Evolutionary conservation across 2,329 filamentous ascomycete genomes (phyloP).

Genomic region (Botrytis fragariae): DNA sequence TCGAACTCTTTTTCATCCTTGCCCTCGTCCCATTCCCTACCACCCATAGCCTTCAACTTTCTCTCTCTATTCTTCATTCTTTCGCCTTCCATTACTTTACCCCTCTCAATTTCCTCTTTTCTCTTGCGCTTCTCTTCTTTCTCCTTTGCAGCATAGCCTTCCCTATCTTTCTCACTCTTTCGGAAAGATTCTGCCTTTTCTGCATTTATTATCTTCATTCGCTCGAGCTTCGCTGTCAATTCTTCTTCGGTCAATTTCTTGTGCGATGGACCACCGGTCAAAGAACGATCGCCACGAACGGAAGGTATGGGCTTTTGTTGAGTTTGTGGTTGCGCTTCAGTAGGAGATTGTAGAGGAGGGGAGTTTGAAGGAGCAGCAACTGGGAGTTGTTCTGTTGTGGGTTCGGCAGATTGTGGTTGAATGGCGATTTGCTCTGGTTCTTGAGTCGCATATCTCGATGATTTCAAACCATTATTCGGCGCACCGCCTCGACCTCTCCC

Average conservation of each 20-base stretch:
- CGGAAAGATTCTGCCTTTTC: conserved; percentile 59
- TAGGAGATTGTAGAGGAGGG: not conserved
- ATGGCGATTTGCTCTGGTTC: not conserved
- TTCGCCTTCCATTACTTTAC: conserved; percentile 38
- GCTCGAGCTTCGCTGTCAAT: conserved; percentile 58
- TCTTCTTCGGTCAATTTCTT: conserved; percentile 65
- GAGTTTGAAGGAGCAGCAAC: not conserved
- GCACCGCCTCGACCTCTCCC: conserved; percentile 21
- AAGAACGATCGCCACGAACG: conserved; percentile 53
- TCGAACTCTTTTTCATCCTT: conserved; percentile 38
- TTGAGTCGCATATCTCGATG: conserved; percentile 31
- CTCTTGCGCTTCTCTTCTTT: conserved; percentile 54
- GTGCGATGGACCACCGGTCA: conserved; percentile 52
- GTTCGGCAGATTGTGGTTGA: not conserved
- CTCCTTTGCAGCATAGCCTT: conserved; percentile 62
- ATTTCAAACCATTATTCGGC: conserved; percentile 25
- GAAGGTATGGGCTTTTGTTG: conserved; percentile 39
- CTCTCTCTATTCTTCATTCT: conserved; percentile 38
- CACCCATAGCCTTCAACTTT: conserved; percentile 38
- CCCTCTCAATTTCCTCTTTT: conserved; percentile 34
- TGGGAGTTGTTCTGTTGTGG: not conserved
- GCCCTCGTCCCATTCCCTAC: conserved; percentile 39
- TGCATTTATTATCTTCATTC: conserved; percentile 60
- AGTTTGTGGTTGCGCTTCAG: conserved; percentile 17
- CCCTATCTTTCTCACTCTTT: conserved; percentile 65